phyloP scores from a whole-genome alignment of 2,329 filamentous ascomycete genomes.

The Pseudogymnoascus sp. region DNA sequence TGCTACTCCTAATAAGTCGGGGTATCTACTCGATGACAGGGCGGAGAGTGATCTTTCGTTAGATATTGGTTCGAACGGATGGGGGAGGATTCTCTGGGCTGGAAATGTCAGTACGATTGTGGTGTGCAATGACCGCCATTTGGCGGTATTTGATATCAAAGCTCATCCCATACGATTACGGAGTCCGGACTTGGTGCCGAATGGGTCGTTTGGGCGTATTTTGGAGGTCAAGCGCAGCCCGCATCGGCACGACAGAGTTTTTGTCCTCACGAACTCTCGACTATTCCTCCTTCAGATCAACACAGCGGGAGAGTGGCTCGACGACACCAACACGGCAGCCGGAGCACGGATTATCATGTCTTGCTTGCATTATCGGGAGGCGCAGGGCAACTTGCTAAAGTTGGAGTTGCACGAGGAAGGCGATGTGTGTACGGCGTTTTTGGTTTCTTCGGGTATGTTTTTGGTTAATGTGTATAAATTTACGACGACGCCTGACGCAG shows the following conservation, averaged over 20 bases:
- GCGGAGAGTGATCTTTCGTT: conserved; percentile 6
- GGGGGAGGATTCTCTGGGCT: conserved; percentile 42
- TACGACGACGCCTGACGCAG: not conserved
- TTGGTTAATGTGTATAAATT: conserved; percentile 25
- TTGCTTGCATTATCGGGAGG: conserved; percentile 36
- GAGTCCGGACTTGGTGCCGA: conserved; percentile 16
- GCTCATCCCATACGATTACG: conserved; percentile 16
- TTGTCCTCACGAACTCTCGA: conserved; percentile 42
- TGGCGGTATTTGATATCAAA: conserved; percentile 25
- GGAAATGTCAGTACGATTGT: conserved; percentile 37
- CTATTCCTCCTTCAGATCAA: conserved; percentile 26
- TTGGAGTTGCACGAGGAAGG: conserved; percentile 28
- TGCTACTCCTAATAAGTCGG: conserved; percentile 16
- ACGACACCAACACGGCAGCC: conserved; percentile 2
- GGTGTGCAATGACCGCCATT: conserved; percentile 33
- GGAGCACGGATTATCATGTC: conserved; percentile 32
- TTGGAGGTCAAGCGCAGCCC: conserved; percentile 47
- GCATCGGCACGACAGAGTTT: conserved; percentile 39
- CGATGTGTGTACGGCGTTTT: conserved; percentile 12
- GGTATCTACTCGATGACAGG: conserved; percentile 20
- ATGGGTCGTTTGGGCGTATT: conserved; percentile 37
- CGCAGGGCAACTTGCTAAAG: conserved; percentile 32
- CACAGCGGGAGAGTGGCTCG: conserved; percentile 15
- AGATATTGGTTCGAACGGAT: conserved; percentile 30
- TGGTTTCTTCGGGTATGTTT: conserved; percentile 20